These are phyloP conservation scores for Wickerhamiella qilinensis DNA, from an alignment of 805 yeast species.

Conservation along the genomic window DNA sequence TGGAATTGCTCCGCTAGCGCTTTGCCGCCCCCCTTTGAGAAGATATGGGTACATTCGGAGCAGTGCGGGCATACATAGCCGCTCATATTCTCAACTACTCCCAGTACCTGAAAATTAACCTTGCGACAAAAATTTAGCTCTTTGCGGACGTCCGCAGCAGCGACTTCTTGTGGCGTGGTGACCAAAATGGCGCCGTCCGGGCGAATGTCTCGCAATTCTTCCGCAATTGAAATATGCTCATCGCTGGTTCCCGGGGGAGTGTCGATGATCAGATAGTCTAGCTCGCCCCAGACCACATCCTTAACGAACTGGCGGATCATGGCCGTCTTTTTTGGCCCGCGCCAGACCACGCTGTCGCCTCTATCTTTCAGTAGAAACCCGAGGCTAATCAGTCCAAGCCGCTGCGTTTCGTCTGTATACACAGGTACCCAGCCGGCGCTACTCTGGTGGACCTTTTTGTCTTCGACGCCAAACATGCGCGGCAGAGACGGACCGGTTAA, in stretches of 20 bases:
- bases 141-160: constrained; percentile 85
- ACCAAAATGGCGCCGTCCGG: constrained; percentile 92
- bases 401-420: constrained; percentile 26
- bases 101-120: constrained; percentile 64
- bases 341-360: constrained; percentile 89
- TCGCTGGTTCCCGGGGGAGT: constrained; percentile 99
- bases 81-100: constrained; percentile 90
- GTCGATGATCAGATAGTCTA: constrained; percentile 69
- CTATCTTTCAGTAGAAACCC: constrained; percentile 76
- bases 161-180: constrained; percentile 90
- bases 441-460: constrained; percentile 62
- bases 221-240: constrained; percentile 94
- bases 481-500: constrained; percentile 95
- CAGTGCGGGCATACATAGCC: constrained; percentile 94
- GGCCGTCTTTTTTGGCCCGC: constrained; percentile 97
- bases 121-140: constrained; percentile 85
- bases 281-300: constrained; percentile 81
- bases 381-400: constrained; percentile 62
- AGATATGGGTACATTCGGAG: constrained; percentile 71
- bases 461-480: constrained; percentile 86
- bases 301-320: constrained; percentile 87
- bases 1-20: constrained; percentile 43
- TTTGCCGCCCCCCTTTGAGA: constrained; percentile 86
- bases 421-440: constrained; percentile 91
- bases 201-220: constrained; percentile 46